Evolutionary conservation across 2,329 filamentous ascomycete species (phyloP).

Genomic region (Claviceps pusilla): DNA sequence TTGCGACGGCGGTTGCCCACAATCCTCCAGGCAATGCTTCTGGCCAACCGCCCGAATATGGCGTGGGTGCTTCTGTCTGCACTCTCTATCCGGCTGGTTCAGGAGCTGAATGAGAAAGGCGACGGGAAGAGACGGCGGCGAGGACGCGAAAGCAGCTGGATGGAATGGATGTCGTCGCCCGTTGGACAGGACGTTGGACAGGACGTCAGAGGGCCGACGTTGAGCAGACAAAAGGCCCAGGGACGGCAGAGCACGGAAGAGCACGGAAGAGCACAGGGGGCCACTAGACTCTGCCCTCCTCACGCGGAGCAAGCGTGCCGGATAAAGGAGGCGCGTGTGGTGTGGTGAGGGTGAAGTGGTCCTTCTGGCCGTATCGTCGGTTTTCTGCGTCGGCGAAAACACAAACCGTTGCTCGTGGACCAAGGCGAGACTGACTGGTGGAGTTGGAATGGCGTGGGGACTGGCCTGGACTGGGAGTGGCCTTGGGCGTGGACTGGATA

Average conservation of each 20-base stretch:
- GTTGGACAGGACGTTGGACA: not conserved
- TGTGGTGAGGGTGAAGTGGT: not conserved
- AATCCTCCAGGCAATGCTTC: not conserved
- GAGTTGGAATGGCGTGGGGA: no score
- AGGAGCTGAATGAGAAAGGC: not conserved
- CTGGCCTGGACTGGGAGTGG: not conserved
- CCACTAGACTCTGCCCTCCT: not conserved
- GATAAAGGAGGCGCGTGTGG: not conserved
- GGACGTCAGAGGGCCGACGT: not conserved
- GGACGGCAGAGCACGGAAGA: not conserved
- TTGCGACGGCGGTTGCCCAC: not conserved
- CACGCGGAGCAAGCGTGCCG: not conserved
- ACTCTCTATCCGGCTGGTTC: no score
- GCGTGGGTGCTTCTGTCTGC: not conserved
- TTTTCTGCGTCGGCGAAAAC: not conserved
- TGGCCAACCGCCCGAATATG: not conserved
- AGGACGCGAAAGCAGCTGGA: not conserved
- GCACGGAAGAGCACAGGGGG: not conserved
- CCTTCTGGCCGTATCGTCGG: not conserved
- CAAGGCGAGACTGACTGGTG: not conserved
- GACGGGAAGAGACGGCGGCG: not conserved
- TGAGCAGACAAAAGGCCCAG: not conserved
- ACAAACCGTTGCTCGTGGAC: conserved; percentile 1
- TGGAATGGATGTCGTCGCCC: not conserved
- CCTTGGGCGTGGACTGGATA: no score